Conservation (phyloP, 768 basidiomycete genomes). For the Auriculariales sp. region DNA sequence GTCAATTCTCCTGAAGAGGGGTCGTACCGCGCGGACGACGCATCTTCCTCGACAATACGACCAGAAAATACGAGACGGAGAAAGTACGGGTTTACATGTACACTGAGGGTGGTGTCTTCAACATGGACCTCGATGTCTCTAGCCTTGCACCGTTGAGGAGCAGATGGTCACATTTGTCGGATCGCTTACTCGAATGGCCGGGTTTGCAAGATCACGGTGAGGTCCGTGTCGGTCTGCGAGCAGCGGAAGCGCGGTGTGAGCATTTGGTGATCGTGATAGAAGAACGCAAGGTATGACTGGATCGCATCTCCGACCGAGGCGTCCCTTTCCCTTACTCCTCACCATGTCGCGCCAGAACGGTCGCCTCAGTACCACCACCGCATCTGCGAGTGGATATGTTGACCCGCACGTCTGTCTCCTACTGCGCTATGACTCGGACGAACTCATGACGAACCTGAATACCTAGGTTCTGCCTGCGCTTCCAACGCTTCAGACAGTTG, state of each 20-base stretch:
- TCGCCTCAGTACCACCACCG: not conserved
- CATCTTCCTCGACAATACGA: constrained; percentile 51
- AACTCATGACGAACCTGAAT: not conserved
- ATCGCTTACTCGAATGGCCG: constrained; percentile 39
- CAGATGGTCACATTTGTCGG: not conserved
- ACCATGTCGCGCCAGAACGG: constrained; percentile 2
- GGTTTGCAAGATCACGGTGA: constrained; percentile 50
- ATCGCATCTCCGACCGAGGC: not conserved
- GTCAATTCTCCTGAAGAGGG: constrained; percentile 65
- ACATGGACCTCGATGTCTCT: constrained; percentile 70
- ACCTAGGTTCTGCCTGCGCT: constrained; percentile 32
- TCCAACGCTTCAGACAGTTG: constrained; percentile 61
- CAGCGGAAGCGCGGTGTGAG: constrained; percentile 68
- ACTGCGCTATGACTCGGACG: not conserved
- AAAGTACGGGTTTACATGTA: constrained; percentile 77
- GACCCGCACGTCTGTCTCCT: constrained; percentile 14
- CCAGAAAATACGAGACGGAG: constrained; percentile 64
- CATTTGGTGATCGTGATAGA: constrained; percentile 24
- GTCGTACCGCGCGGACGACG: constrained; percentile 60
- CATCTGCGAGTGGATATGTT: constrained; percentile 6
- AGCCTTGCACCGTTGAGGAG: constrained; percentile 25
- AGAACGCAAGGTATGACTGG: not conserved
- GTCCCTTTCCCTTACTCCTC: not conserved
- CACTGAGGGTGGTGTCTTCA: constrained; percentile 42
- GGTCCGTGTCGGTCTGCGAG: constrained; percentile 39